Evolutionary conservation across 2,329 filamentous ascomycete species (phyloP).

Genomic region (Monilinia laxa): DNA sequence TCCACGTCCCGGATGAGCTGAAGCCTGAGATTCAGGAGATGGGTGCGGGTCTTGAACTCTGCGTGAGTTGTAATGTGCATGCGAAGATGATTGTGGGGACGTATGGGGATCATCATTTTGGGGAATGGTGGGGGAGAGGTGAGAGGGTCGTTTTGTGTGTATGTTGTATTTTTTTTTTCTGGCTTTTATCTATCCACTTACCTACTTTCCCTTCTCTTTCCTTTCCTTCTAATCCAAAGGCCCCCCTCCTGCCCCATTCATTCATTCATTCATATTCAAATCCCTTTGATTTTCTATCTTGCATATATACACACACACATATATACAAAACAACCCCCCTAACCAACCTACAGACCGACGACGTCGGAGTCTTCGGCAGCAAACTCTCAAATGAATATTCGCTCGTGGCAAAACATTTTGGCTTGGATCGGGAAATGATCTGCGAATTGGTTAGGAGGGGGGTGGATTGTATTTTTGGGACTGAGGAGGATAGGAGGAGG

Average conservation of each 20-base stretch:
- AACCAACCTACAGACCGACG: slow-evolving; percentile 62
- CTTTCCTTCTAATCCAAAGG: too few relatives aligned
- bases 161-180: too few relatives aligned
- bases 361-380: slow-evolving; percentile 79
- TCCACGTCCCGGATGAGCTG: slow-evolving; percentile 65
- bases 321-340: too few relatives aligned
- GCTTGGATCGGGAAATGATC: slow-evolving; percentile 50
- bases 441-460: slow-evolving; percentile 59
- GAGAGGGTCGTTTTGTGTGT: neutral
- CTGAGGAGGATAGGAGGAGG: slow-evolving; percentile 58
- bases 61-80: neutral
- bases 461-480: slow-evolving; percentile 66
- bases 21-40: slow-evolving; percentile 53
- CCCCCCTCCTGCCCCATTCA: too few relatives aligned
- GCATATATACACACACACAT: too few relatives aligned
- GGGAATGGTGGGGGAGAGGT: neutral
- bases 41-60: neutral
- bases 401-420: slow-evolving; percentile 70
- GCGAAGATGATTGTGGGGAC: neutral
- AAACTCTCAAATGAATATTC: slow-evolving; percentile 74
- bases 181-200: too few relatives aligned
- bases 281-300: too few relatives aligned
- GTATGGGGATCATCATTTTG: neutral
- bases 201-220: neutral
- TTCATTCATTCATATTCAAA: too few relatives aligned